Percentiles rank a stretch among this genome's conserved stretches.
Evolutionary conservation across 2,329 filamentous ascomycete species (phyloP).

Genomic region (Neonectria coccinea): DNA sequence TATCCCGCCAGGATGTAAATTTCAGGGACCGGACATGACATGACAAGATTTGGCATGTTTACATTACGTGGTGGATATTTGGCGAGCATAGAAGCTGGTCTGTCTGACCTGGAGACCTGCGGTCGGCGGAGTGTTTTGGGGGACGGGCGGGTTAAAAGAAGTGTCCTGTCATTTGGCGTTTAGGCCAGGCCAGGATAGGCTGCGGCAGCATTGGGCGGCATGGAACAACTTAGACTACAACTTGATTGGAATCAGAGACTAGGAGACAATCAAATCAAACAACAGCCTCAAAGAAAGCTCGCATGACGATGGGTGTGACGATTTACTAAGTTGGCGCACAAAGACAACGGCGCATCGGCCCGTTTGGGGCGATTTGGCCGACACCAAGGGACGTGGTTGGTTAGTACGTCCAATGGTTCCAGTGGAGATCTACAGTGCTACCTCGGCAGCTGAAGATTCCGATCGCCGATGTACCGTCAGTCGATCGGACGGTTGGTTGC

Average conservation of each 20-base stretch:
- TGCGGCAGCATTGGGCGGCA: slow-evolving; percentile 34
- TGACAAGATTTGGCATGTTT: slow-evolving; percentile 14
- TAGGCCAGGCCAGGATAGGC: slow-evolving; percentile 28
- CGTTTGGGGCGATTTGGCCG: slow-evolving; percentile 5
- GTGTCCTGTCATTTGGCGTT: slow-evolving; percentile 39
- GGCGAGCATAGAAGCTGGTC: slow-evolving; percentile 21
- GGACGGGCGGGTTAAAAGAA: slow-evolving; percentile 33
- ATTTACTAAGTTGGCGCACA: neutral
- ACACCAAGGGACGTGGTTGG: neutral
- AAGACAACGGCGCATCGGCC: neutral
- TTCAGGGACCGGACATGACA: slow-evolving; percentile 15
- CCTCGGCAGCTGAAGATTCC: slow-evolving; percentile 31
- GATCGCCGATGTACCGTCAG: slow-evolving; percentile 31
- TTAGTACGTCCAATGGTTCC: neutral
- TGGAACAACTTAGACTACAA: slow-evolving; percentile 36
- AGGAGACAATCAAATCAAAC: neutral
- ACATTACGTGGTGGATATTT: slow-evolving; percentile 21
- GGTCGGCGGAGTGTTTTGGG: slow-evolving; percentile 17
- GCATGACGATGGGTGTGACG: neutral
- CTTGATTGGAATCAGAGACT: slow-evolving; percentile 22
- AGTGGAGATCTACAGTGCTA: slow-evolving; percentile 6
- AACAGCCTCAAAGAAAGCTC: neutral
- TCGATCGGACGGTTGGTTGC: slow-evolving; percentile 34
- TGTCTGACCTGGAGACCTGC: neutral
- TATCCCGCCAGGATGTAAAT: slow-evolving; percentile 15